Conservation (phyloP, 768 basidiomycete genomes). For the Lactarius akahatsu region DNA sequence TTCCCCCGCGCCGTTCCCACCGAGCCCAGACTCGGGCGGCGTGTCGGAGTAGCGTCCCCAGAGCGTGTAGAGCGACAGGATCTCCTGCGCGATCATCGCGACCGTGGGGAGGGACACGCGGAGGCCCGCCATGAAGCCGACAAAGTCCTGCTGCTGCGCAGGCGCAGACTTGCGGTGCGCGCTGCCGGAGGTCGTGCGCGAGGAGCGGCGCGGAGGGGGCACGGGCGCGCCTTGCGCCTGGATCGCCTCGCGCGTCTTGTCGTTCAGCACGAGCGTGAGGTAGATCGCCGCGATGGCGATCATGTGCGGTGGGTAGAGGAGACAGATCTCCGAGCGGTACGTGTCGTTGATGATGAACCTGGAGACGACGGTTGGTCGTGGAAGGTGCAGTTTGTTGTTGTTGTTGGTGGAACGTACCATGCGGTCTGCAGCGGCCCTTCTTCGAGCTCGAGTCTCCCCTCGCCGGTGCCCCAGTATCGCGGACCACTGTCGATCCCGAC, state of each 20-base stretch:
- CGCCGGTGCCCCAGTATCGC: constrained; percentile 77
- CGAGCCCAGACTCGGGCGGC: constrained; percentile 34
- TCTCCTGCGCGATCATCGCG: constrained; percentile 86
- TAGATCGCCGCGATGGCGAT: constrained; percentile 92
- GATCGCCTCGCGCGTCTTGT: constrained; percentile 49
- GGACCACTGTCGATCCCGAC: constrained; percentile 55
- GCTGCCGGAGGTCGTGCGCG: constrained; percentile 43
- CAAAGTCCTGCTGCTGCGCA: constrained; percentile 53
- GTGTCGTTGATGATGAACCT: constrained; percentile 97
- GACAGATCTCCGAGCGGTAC: constrained; percentile 87
- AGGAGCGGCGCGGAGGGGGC: constrained; percentile 53
- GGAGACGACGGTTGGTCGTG: no score
- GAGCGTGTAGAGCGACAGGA: constrained; percentile 82
- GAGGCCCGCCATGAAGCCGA: constrained; percentile 81
- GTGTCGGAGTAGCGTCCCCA: constrained; percentile 86
- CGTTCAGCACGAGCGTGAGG: constrained; percentile 77
- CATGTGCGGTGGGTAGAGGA: constrained; percentile 93
- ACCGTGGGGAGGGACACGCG: constrained; percentile 83
- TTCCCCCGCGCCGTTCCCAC: constrained; percentile 24
- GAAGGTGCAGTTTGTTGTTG: no score
- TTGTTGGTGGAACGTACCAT: constrained; percentile 78
- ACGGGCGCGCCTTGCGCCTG: constrained; percentile 33
- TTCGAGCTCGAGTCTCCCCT: constrained; percentile 75
- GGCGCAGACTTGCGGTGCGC: constrained; percentile 34
- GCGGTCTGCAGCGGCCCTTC: constrained; percentile 81